Conservation (phyloP, 441 rosid species). For the Erodium texanum region DNA sequence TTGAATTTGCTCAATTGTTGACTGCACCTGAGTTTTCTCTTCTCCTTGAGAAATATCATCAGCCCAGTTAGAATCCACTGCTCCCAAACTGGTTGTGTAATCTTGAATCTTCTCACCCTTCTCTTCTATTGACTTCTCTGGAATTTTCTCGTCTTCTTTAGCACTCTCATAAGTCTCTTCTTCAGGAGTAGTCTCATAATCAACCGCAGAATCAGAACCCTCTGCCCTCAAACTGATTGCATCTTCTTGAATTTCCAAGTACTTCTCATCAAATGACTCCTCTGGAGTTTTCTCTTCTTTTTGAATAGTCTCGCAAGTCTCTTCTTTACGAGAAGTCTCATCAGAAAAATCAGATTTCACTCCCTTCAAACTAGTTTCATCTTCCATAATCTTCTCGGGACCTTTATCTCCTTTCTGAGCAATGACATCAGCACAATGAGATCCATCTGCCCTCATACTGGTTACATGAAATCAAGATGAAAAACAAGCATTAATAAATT, state of each 20-base stretch:
- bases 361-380: not conserved
- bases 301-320: too few species aligned
- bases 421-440: too few species aligned
- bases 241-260: not conserved
- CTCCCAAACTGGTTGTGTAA: not conserved
- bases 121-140: not conserved
- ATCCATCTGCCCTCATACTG: too few species aligned
- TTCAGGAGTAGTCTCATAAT: not conserved
- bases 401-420: too few species aligned
- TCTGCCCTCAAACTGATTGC: not conserved
- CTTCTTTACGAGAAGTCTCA: too few species aligned
- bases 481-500: too few species aligned
- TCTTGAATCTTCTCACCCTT: not conserved
- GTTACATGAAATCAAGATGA: too few species aligned
- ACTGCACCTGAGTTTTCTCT: not conserved
- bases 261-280: not conserved
- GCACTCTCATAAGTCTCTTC: not conserved
- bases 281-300: not conserved
- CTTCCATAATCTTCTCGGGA: not conserved
- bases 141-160: not conserved
- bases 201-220: not conserved
- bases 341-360: not conserved
- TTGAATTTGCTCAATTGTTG: too few species aligned
- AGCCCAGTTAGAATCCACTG: too few species aligned
- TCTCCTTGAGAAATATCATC: not conserved